Evolutionary conservation across 495 filamentous ascomycete species (phyloP).

Genomic region (Entonaema liquescens): DNA sequence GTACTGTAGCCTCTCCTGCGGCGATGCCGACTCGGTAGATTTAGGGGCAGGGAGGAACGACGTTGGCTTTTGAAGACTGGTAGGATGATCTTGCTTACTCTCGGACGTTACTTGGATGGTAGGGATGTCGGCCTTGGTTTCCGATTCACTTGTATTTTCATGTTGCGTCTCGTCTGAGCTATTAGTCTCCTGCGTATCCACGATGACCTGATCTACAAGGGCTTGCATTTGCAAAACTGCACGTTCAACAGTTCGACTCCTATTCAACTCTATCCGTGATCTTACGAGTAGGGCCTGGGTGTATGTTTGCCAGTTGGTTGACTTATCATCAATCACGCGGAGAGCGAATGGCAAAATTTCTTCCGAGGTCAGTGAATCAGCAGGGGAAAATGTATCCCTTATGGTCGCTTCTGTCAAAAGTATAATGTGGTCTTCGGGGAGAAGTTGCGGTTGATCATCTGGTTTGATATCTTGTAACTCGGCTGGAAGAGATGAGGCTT

Average conservation of each 20-base stretch:
- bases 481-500: slow-evolving; percentile 62
- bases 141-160: not conserved
- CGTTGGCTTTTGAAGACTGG: slow-evolving; percentile 55
- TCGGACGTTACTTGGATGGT: slow-evolving; percentile 51
- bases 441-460: slow-evolving; percentile 80
- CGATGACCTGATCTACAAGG: slow-evolving; percentile 93
- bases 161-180: slow-evolving; percentile 30
- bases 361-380: slow-evolving; percentile 86
- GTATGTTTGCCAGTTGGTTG: slow-evolving; percentile 98
- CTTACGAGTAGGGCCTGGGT: slow-evolving; percentile 89
- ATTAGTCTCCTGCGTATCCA: slow-evolving; percentile 72
- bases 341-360: slow-evolving; percentile 91
- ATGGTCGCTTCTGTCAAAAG: slow-evolving; percentile 86
- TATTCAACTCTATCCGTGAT: slow-evolving; percentile 86
- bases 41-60: slow-evolving; percentile 87
- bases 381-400: slow-evolving; percentile 82
- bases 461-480: slow-evolving; percentile 71
- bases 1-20: slow-evolving; percentile 78
- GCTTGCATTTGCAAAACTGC: slow-evolving; percentile 94
- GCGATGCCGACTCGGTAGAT: slow-evolving; percentile 77
- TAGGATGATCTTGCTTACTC: slow-evolving; percentile 14
- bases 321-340: slow-evolving; percentile 85
- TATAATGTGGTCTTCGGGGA: slow-evolving; percentile 84
- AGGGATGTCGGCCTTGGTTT: slow-evolving; percentile 44
- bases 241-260: slow-evolving; percentile 84